Evolutionary conservation across 352 stramenopile species (phyloP).

Genomic region (Aphanomyces invadans): DNA sequence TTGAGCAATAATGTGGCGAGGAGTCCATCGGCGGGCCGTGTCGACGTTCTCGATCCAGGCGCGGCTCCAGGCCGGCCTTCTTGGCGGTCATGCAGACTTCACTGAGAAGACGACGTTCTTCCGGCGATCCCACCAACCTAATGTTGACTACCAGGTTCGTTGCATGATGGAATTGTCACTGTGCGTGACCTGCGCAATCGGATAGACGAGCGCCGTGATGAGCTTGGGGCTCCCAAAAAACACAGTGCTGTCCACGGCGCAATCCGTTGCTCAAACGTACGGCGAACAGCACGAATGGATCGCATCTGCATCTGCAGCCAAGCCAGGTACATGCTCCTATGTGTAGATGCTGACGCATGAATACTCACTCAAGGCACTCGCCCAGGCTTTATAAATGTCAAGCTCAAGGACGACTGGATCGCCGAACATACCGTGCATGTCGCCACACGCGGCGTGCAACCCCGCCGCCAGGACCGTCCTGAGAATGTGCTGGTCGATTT

Average conservation of each 20-base stretch:
- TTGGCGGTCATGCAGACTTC: background rate
- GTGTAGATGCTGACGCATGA: background rate
- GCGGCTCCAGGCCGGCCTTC: background rate
- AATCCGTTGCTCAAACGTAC: slow-evolving; percentile 9
- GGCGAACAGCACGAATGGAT: slow-evolving; percentile 25
- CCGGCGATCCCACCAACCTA: slow-evolving; percentile 50
- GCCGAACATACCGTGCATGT: slow-evolving; percentile 49
- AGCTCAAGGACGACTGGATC: slow-evolving; percentile 60
- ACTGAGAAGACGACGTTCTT: slow-evolving; percentile 25
- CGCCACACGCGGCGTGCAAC: slow-evolving; percentile 43
- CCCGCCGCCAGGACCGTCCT: slow-evolving; percentile 25
- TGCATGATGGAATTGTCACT: slow-evolving; percentile 41
- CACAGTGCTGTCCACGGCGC: background rate
- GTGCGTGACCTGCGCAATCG: background rate
- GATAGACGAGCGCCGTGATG: slow-evolving; percentile 37
- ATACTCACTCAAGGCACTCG: no score
- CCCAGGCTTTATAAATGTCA: slow-evolving; percentile 76
- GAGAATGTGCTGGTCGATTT: slow-evolving; percentile 70
- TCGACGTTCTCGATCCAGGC: slow-evolving; percentile 12
- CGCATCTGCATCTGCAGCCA: background rate
- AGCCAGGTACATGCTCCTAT: background rate
- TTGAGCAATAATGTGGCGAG: background rate
- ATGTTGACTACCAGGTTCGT: slow-evolving; percentile 73
- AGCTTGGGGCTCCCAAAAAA: slow-evolving; percentile 22
- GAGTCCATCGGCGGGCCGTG: background rate